A percentile compares a stretch with the other conserved stretches of the same genome.
phyloP scores from a whole-genome alignment of 192 early-diverging fungal genomes.

The Backusella psychrophila region DNA sequence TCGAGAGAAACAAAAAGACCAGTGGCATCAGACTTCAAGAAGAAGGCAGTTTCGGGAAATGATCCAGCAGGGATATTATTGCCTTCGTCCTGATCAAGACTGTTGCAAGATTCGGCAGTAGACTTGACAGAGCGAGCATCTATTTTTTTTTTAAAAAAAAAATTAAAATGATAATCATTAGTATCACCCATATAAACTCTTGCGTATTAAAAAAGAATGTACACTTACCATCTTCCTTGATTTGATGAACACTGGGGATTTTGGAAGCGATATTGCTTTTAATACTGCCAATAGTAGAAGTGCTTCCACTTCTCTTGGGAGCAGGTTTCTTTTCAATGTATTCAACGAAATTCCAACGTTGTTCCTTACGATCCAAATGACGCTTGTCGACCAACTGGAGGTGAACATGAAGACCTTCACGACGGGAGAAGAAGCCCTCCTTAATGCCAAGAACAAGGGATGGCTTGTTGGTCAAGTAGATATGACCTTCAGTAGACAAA shows the following conservation, averaged over 20 bases:
- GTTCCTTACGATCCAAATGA: constrained; percentile 27
- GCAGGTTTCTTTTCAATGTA: constrained; percentile 9
- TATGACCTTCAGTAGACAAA: constrained; percentile 17
- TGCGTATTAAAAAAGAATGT: neutral
- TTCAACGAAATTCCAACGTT: constrained; percentile 32
- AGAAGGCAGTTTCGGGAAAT: constrained; percentile 22
- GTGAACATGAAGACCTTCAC: constrained; percentile 35
- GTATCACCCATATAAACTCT: too few relatives aligned
- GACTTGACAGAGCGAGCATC: constrained; percentile 19
- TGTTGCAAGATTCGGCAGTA: neutral
- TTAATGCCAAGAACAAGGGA: constrained; percentile 30
- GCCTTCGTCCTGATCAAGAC: constrained; percentile 7
- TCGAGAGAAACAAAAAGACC: constrained; percentile 23
- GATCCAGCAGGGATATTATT: constrained; percentile 14
- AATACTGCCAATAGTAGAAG: neutral
- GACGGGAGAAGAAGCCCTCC: constrained; percentile 32
- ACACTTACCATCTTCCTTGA: constrained; percentile 19
- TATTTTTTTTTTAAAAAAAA: neutral
- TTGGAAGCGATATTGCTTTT: neutral
- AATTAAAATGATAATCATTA: neutral
- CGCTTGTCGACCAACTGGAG: constrained; percentile 26
- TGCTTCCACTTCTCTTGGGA: neutral
- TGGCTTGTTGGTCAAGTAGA: constrained; percentile 12
- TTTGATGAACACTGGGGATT: constrained; percentile 10
- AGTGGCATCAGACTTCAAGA: constrained; percentile 22